Evolutionary conservation across 306 rosid genomes (phyloP).

Genomic region (Acmispon strigosus): DNA sequence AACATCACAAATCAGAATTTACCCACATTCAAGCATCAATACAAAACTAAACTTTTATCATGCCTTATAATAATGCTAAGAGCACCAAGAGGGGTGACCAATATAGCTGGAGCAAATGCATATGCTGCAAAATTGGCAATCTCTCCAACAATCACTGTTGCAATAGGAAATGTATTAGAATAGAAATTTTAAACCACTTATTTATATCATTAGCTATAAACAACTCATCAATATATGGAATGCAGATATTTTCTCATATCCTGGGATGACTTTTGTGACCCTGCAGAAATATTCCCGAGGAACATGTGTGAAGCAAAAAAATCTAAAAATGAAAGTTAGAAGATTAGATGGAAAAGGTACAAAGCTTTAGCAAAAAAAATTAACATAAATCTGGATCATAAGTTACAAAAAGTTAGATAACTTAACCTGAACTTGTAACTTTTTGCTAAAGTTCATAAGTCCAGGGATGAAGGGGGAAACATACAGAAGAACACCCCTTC

Average conservation of each 20-base stretch:
- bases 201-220: neutral
- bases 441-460: neutral
- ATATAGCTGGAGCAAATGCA: constrained; percentile 97
- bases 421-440: neutral
- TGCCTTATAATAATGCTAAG: constrained; percentile 99
- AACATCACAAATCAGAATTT: constrained; percentile 37
- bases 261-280: neutral
- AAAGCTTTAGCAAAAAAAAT: neutral
- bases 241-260: neutral
- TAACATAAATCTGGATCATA: neutral
- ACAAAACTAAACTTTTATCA: constrained; percentile 20
- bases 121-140: constrained; percentile 98
- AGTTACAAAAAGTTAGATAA: neutral
- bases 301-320: neutral
- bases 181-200: neutral
- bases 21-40: constrained; percentile 12
- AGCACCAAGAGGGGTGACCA: constrained; percentile 99
- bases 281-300: neutral
- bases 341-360: neutral
- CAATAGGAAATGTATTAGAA: constrained; percentile 33
- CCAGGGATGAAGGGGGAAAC: neutral
- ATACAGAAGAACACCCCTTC: neutral
- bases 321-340: neutral
- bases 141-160: constrained; percentile 97
- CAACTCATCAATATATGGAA: neutral